phyloP scores from a whole-genome alignment of 2,329 filamentous ascomycete species.

The Elsinoe arachidis region DNA sequence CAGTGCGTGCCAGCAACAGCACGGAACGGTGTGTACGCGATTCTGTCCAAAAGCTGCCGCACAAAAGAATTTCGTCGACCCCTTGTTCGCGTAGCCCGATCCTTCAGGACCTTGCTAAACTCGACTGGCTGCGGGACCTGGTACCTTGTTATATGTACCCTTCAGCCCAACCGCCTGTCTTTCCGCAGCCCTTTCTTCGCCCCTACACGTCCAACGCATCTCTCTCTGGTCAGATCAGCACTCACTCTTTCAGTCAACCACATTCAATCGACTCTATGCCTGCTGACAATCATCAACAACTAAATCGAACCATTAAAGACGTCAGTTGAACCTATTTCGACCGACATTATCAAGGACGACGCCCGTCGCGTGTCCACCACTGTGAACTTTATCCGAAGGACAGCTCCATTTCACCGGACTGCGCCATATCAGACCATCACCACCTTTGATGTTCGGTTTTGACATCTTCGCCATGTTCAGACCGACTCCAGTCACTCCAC shows the following conservation, averaged over 20 bases:
- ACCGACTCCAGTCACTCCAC: constrained; percentile 12
- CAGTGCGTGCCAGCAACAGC: background rate
- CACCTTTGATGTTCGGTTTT: constrained; percentile 6
- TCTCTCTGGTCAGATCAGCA: background rate
- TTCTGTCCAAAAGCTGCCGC: background rate
- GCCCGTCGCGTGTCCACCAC: background rate
- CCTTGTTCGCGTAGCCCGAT: constrained; percentile 10
- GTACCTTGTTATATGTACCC: constrained; percentile 14
- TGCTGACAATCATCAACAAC: background rate
- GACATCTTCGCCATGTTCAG: constrained; percentile 13
- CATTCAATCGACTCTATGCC: constrained; percentile 4
- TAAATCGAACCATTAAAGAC: background rate
- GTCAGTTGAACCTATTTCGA: background rate
- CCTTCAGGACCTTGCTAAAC: background rate
- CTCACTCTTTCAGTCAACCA: background rate
- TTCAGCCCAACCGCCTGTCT: background rate
- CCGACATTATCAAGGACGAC: background rate
- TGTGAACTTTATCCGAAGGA: background rate
- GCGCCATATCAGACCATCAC: background rate
- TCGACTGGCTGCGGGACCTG: background rate
- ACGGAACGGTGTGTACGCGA: background rate
- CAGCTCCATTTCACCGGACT: background rate
- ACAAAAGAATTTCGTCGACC: constrained; percentile 6
- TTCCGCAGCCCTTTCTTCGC: background rate
- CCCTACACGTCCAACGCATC: background rate